Evolutionary conservation across 2,329 filamentous ascomycete genomes (phyloP).

Genomic region (Penicillium polonicum): DNA sequence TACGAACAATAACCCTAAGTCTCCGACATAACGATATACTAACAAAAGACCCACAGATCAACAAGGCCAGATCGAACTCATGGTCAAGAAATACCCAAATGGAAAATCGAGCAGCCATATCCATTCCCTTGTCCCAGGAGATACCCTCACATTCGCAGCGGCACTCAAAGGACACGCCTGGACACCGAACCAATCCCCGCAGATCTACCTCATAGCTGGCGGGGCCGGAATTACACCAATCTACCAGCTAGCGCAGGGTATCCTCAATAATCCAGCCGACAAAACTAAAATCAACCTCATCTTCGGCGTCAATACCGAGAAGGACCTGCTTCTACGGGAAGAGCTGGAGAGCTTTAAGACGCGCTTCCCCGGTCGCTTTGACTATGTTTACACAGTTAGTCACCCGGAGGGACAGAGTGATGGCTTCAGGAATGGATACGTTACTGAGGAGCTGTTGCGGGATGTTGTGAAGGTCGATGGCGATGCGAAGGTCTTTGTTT

Average conservation of each 20-base stretch:
- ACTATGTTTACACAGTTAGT: conserved; percentile 58
- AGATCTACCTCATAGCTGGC: conserved; percentile 66
- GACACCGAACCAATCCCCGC: conserved; percentile 49
- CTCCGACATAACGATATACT: conserved; percentile 2
- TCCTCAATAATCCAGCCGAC: conserved; percentile 62
- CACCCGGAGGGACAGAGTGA: conserved; percentile 38
- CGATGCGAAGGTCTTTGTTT: conserved; percentile 63
- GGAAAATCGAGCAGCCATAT: conserved; percentile 65
- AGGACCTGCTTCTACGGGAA: conserved; percentile 58
- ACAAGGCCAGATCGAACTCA: conserved; percentile 59
- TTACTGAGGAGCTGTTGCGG: conserved; percentile 57
- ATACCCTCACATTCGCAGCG: conserved; percentile 58
- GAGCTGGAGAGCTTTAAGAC: conserved; percentile 56
- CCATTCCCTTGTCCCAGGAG: conserved; percentile 64
- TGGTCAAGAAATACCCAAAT: conserved; percentile 67
- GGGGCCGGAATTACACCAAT: conserved; percentile 72
- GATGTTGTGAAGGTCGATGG: conserved; percentile 47
- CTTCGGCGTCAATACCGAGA: conserved; percentile 64
- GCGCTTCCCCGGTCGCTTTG: conserved; percentile 56
- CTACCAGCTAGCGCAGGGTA: conserved; percentile 63
- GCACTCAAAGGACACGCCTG: conserved; percentile 57
- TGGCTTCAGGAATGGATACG: conserved; percentile 53
- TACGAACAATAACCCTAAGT: conserved; percentile 27
- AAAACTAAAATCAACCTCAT: conserved; percentile 63
- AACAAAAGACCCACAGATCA: conserved; percentile 44